phyloP scores from a whole-genome alignment of 139 green algal species.

The Chlorella vulgaris region DNA sequence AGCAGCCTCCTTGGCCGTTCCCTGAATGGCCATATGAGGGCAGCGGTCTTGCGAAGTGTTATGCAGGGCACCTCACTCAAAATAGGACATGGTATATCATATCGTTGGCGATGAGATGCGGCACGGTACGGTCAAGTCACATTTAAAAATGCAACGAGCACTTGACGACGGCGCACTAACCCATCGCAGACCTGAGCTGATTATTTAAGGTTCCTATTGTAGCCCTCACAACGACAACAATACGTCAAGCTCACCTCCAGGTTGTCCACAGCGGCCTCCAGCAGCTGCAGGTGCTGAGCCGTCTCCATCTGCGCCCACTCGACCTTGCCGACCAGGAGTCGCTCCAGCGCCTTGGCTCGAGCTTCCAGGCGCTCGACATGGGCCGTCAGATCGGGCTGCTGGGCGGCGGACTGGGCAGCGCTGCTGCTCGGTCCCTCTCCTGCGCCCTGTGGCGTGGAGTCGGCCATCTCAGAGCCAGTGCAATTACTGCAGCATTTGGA shows the following conservation, averaged over 20 bases:
- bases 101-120: no score
- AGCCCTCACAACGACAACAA: no score
- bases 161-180: no score
- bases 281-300: slow-evolving; percentile 23
- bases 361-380: slow-evolving; percentile 6
- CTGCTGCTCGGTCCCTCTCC: background rate
- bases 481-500: background rate
- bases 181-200: no score
- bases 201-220: no score
- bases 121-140: background rate
- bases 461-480: background rate
- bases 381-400: background rate
- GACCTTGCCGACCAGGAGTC: background rate
- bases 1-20: background rate
- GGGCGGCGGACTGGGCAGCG: background rate
- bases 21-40: no score
- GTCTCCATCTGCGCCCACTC: background rate
- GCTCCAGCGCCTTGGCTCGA: background rate
- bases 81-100: no score
- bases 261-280: slow-evolving; percentile 9
- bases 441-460: no score
- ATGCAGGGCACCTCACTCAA: no score
- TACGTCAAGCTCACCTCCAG: slow-evolving; percentile 15
- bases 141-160: background rate
- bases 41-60: no score